Base-by-base conservation (phyloP, 2,329 filamentous ascomycete species). In the Aspergillus sp. region DNA sequence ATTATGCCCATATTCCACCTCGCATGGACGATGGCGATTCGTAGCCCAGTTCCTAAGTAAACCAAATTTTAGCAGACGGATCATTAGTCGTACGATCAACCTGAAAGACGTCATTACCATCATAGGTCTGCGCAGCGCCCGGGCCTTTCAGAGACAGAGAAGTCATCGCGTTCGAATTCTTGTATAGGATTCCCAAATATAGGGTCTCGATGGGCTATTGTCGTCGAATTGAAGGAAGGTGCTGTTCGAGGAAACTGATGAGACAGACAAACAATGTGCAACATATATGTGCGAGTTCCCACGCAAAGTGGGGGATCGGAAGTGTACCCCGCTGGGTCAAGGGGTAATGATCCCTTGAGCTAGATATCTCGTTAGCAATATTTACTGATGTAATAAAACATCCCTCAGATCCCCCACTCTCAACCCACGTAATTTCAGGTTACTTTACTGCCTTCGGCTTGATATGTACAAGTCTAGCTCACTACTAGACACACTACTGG, bases 1-100 rank as follows among this genome's bases (percentile, higher is more conserved):
- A 98, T 96, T 75, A 99, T 91, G 67, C 84, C 85, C 66, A 84
- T 84, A 81, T 99, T 99, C 95, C 95, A 99, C 71, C 95, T 88
- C 61, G 94, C 94, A 80, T 98, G 95, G 61, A 99, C 86, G 74
- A 99, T 98, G 74, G 90, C 94, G 74, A 99, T 89, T 73, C 95
- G 91, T 65, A 99, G 86, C 71, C 82, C 83, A 70, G 86, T 86
- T 76, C 90, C 90, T 78, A 54, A 10, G 54, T 23, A 57, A 38
- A 42, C 11, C 23, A 44, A n/a, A 8, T 42, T 56, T 70, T 48
- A 65, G 65, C 54, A 62, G 57, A 47, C 30, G n/a, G 53, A 10
- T 19, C 3, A 41, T 51, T 39, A n/a, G 19, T 27, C 21, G 21
- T 38, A 50, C 38, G 17, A 36, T 49, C 5, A 25, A 23, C 48